phyloP scores from a whole-genome alignment of 768 basidiomycete species.

The Dioszegia crocea region DNA sequence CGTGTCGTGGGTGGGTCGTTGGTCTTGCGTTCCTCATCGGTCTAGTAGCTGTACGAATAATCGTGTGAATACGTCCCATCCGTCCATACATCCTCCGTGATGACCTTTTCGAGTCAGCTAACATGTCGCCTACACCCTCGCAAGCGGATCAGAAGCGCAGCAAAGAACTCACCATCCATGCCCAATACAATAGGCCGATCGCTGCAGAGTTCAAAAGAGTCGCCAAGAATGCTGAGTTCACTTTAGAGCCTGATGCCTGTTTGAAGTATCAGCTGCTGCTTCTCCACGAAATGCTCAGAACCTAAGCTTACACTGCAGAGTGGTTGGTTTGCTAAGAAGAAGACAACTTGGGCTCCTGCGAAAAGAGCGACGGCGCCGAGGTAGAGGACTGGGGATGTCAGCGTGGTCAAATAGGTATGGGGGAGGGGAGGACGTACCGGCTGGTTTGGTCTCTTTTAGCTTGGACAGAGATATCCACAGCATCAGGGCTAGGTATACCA shows the following conservation, averaged over 20 bases:
- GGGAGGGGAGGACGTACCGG: constrained; percentile 53
- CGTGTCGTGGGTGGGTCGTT: background rate
- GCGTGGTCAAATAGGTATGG: background rate
- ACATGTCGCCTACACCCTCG: no score
- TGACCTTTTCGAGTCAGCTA: constrained; percentile 21
- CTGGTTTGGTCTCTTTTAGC: constrained; percentile 73
- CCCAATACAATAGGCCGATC: constrained; percentile 65
- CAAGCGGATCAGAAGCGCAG: no score
- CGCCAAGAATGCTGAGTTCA: constrained; percentile 83
- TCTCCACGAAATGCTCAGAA: background rate
- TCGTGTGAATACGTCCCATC: constrained; percentile 21
- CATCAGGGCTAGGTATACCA: constrained; percentile 73
- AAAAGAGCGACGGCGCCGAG: constrained; percentile 70
- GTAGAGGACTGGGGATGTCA: constrained; percentile 59
- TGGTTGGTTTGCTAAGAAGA: constrained; percentile 71
- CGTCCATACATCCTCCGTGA: constrained; percentile 68
- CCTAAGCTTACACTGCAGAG: constrained; percentile 62
- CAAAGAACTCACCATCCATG: constrained; percentile 56
- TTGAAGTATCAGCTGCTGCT: constrained; percentile 4
- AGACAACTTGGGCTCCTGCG: constrained; percentile 72
- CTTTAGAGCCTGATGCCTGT: constrained; percentile 56
- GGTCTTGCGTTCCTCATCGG: background rate
- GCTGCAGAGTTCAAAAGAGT: constrained; percentile 76
- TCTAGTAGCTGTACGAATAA: constrained; percentile 1
- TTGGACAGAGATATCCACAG: constrained; percentile 69